Evolutionary conservation across 768 basidiomycete genomes (phyloP).

Genomic region (Pleurotus citrinopileatus): DNA sequence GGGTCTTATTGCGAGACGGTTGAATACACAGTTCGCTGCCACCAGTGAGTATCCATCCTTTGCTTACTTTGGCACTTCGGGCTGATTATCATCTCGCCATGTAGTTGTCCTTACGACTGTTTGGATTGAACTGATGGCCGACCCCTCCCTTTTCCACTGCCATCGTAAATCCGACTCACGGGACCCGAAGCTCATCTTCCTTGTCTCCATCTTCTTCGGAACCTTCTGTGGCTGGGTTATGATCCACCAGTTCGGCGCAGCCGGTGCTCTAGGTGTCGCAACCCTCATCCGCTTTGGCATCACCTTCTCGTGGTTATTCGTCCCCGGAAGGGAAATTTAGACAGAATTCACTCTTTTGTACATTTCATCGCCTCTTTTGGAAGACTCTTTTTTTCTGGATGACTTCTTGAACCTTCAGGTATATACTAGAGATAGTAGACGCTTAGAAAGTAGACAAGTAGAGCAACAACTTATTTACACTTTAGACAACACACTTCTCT

Average conservation of each 20-base stretch:
- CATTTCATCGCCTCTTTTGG: no score
- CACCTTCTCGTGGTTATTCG: constrained; percentile 62
- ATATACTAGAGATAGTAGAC: no score
- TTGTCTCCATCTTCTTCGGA: constrained; percentile 68
- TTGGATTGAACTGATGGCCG: constrained; percentile 86
- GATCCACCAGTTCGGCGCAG: constrained; percentile 55
- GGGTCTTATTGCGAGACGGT: constrained; percentile 79
- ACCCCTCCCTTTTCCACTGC: constrained; percentile 72
- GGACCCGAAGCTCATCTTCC: constrained; percentile 42
- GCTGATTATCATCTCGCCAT: constrained; percentile 5
- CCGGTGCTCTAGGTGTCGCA: constrained; percentile 62
- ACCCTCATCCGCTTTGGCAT: constrained; percentile 61
- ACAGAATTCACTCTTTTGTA: no score
- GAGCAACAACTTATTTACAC: no score
- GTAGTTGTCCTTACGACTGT: constrained; percentile 84
- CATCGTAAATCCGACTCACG: constrained; percentile 52
- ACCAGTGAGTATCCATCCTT: constrained; percentile 48
- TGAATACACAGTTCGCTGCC: constrained; percentile 77
- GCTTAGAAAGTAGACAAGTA: no score
- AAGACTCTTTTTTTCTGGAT: no score
- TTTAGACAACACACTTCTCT: no score
- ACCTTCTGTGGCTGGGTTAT: constrained; percentile 66
- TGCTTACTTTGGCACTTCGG: background rate
- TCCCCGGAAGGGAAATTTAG: constrained; percentile 50
- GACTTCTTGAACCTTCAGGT: no score